phyloP scores from a whole-genome alignment of 768 basidiomycete genomes.

The Phaeotremella skinneri region DNA sequence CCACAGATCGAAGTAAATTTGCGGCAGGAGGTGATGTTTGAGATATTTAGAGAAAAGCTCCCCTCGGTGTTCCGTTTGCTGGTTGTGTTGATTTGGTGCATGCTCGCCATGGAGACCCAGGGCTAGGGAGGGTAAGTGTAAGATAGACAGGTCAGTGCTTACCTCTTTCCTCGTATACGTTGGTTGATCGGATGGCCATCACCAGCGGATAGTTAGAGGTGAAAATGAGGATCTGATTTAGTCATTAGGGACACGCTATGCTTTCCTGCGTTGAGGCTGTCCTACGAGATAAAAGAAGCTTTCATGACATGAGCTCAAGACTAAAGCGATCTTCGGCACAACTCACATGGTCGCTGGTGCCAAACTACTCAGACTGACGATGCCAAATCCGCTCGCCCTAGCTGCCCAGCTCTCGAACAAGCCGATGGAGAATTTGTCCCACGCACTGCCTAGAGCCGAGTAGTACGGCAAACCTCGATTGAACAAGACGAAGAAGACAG shows the following conservation, averaged over 20 bases:
- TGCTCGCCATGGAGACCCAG: slow-evolving; percentile 8
- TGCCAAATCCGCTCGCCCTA: slow-evolving; percentile 20
- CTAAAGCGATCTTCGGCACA: background rate
- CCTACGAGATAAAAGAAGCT: slow-evolving; percentile 7
- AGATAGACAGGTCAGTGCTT: background rate
- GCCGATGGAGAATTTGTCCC: slow-evolving; percentile 20
- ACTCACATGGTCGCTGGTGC: slow-evolving; percentile 22
- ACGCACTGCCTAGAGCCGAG: slow-evolving; percentile 1
- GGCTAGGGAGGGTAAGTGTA: background rate
- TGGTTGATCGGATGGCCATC: slow-evolving; percentile 21
- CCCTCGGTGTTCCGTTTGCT: slow-evolving; percentile 2
- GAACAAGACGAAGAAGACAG: slow-evolving; percentile 15
- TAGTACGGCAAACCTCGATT: slow-evolving; percentile 19
- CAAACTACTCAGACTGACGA: slow-evolving; percentile 11
- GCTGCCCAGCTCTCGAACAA: slow-evolving; percentile 17
- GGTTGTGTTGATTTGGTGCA: background rate
- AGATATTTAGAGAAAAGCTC: slow-evolving; percentile 20
- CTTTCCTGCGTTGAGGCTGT: background rate
- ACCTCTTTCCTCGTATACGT: slow-evolving; percentile 29
- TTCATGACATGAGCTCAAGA: slow-evolving; percentile 12
- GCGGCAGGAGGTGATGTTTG: slow-evolving; percentile 24
- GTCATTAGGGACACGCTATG: background rate
- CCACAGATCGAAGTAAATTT: slow-evolving; percentile 29
- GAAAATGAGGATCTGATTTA: slow-evolving; percentile 11
- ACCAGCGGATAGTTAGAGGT: slow-evolving; percentile 11